A percentile compares a stretch with the other conserved stretches of the same genome.
Conservation (phyloP, 2,329 filamentous ascomycete genomes). For the Ploettnerulaceae sp. region DNA sequence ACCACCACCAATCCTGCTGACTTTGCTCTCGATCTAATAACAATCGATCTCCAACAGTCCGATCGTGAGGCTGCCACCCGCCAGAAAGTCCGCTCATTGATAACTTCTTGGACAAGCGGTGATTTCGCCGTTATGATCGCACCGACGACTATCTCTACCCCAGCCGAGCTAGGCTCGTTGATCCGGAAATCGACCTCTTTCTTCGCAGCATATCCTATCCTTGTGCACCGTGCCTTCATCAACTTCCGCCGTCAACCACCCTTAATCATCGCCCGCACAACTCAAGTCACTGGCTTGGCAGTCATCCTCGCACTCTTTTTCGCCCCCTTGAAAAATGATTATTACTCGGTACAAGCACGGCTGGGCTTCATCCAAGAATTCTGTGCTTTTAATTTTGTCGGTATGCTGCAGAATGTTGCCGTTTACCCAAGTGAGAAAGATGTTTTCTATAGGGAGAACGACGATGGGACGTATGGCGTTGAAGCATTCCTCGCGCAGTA, state of each 20-base stretch:
- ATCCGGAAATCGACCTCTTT: conserved; percentile 60
- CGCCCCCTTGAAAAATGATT: conserved; percentile 64
- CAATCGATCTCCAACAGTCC: conserved; percentile 65
- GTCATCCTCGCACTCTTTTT: conserved; percentile 65
- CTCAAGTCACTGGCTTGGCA: conserved; percentile 61
- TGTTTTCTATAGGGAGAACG: conserved; percentile 73
- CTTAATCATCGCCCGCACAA: conserved; percentile 58
- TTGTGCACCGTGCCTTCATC: conserved; percentile 62
- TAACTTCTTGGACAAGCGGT: conserved; percentile 49
- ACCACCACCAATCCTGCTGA: conserved; percentile 71
- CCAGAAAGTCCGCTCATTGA: conserved; percentile 55
- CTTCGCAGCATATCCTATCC: conserved; percentile 57
- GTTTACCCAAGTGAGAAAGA: conserved; percentile 68
- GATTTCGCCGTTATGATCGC: conserved; percentile 22
- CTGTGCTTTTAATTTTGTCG: conserved; percentile 66
- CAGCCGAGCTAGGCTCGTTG: conserved; percentile 67
- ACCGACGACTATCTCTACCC: conserved; percentile 45
- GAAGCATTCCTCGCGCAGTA: conserved; percentile 69
- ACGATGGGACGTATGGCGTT: conserved; percentile 66
- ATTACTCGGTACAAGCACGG: conserved; percentile 65
- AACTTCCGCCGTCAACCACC: conserved; percentile 65
- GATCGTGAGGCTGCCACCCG: conserved; percentile 58
- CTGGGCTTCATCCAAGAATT: conserved; percentile 71
- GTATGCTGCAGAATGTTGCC: conserved; percentile 75
- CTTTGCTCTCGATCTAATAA: conserved; percentile 72